Evolutionary conservation across 768 basidiomycete species (phyloP), one percentile per base, ranked within the genome.

Genomic region (Termitomyces sp.): DNA sequence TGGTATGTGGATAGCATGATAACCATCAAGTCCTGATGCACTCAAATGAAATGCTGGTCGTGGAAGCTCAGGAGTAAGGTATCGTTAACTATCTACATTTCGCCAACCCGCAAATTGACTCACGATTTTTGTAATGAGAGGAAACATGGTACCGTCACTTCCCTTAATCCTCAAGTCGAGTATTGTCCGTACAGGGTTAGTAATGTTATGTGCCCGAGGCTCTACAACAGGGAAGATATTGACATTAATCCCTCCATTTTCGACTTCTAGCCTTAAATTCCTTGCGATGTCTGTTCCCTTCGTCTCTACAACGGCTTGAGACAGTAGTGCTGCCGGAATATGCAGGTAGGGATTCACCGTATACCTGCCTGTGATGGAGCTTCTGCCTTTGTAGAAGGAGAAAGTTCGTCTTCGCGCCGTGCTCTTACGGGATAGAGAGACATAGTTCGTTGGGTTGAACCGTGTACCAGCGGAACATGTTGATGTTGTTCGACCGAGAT

Each of bases 311-410:
- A 51, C 27, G 0, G 72, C 61, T 5, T 71, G 73, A 5, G 74
- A 67, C 13, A 81, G 63, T 30, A 80, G 53, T 14, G 69, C 65
- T 6, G 71, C 34, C 0, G 79, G 77, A 45, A 82, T 71, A 30
- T 65, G 59, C 8, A 82, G 67, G 45, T 68, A 70, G 0, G 80
- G 79, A 48, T 82, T 74, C 34, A 82, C 74, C 33, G 68, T 69
- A 58, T 72, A 77, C 16, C 65, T 57, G 12, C 74, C 76, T 22
- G 66, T 74, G 49, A 77, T 74, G 1, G 71, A 70, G 0, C 61
- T 65, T 20, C 52, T 69, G 24, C 55, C 26, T 10, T 63, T 60
- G 44, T 63, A 66, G 6, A 68, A 52, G 36, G 60, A 59, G 24
- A 60, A 47, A 27, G 53, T 56, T 47, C 58, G 65, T 49, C 55